A percentile compares a stretch with the other conserved stretches of the same genome.
These are phyloP conservation scores for Teunomyces barrocoloradensis DNA, from an alignment of 805 yeast species.

Conservation along the genomic window DNA sequence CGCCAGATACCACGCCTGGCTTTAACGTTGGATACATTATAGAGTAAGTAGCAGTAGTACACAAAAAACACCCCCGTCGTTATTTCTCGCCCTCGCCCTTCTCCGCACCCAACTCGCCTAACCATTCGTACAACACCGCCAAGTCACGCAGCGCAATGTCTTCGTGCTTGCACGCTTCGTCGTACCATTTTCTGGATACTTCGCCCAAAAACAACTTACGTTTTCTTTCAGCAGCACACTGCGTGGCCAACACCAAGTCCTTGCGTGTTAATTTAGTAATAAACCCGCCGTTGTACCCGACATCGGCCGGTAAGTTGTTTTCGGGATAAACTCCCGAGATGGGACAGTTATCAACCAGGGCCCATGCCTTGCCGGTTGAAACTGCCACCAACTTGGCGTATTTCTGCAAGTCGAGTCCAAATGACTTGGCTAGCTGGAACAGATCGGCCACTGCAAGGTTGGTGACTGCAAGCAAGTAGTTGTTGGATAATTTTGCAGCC, in stretches of 20 bases:
- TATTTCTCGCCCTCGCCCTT: slow-evolving; percentile 9
- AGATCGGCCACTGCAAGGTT: slow-evolving; percentile 56
- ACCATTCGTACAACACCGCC: slow-evolving; percentile 43
- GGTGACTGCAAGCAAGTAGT: slow-evolving; percentile 51
- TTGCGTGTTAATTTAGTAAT: slow-evolving; percentile 45
- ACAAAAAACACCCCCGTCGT: background rate
- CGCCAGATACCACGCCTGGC: slow-evolving; percentile 11
- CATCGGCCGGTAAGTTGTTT: slow-evolving; percentile 42
- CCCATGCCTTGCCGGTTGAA: slow-evolving; percentile 55
- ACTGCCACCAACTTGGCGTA: slow-evolving; percentile 50
- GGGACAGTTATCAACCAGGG: slow-evolving; percentile 53
- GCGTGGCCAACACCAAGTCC: slow-evolving; percentile 43
- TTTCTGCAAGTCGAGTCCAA: slow-evolving; percentile 45
- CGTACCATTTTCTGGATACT: slow-evolving; percentile 38
- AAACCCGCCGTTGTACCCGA: slow-evolving; percentile 48
- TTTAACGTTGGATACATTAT: slow-evolving; percentile 17
- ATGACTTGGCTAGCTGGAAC: slow-evolving; percentile 49
- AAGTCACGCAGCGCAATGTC: slow-evolving; percentile 41
- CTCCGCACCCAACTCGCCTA: slow-evolving; percentile 31
- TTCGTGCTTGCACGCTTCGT: slow-evolving; percentile 41
- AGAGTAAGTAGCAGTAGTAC: slow-evolving; percentile 5
- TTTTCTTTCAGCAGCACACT: slow-evolving; percentile 31
- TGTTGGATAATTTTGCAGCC: slow-evolving; percentile 54
- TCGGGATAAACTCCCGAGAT: slow-evolving; percentile 47
- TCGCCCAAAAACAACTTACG: slow-evolving; percentile 40